Percentiles rank a stretch among this genome's conserved stretches.
Conservation (phyloP, 2,329 filamentous ascomycete genomes). For the Diaporthe nobilis region DNA sequence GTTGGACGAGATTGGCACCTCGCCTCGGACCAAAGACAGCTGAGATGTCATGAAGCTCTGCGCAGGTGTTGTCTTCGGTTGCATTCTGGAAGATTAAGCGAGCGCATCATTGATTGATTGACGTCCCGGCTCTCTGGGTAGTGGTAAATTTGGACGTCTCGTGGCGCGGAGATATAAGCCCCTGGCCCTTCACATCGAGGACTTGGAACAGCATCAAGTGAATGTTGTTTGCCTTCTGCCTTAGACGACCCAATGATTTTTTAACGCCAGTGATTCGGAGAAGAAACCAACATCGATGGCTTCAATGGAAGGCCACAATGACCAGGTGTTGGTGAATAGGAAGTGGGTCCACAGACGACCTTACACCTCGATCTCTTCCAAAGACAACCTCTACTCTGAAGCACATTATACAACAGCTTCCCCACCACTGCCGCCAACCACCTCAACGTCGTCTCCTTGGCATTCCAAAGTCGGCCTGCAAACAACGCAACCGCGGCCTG, state of each 20-base stretch:
- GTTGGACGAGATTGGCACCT: slow-evolving; percentile 40
- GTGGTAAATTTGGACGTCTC: not conserved
- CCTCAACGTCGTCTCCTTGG: not conserved
- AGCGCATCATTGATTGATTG: slow-evolving; percentile 30
- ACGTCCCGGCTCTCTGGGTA: slow-evolving; percentile 20
- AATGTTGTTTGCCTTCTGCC: not conserved
- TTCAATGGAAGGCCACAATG: slow-evolving; percentile 16
- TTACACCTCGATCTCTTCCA: not conserved
- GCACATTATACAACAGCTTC: not conserved
- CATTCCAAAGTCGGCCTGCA: slow-evolving; percentile 11
- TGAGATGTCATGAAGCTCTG: slow-evolving; percentile 23
- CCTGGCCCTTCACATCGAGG: slow-evolving; percentile 4
- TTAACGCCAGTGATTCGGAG: not conserved
- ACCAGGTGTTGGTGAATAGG: not conserved
- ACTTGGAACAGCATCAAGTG: not conserved
- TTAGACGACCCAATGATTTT: not conserved
- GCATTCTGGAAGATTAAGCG: slow-evolving; percentile 36
- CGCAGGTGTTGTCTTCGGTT: slow-evolving; percentile 23
- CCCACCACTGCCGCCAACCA: not conserved
- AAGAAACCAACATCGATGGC: not conserved
- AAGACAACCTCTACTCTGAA: not conserved
- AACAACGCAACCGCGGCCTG: slow-evolving; percentile 26
- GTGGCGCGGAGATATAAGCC: slow-evolving; percentile 33
- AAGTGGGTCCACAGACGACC: slow-evolving; percentile 12
- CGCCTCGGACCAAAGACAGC: slow-evolving; percentile 42